phyloP scores from a whole-genome alignment of 371 early-diverging fungal genomes.

The Mucor circinelloides region DNA sequence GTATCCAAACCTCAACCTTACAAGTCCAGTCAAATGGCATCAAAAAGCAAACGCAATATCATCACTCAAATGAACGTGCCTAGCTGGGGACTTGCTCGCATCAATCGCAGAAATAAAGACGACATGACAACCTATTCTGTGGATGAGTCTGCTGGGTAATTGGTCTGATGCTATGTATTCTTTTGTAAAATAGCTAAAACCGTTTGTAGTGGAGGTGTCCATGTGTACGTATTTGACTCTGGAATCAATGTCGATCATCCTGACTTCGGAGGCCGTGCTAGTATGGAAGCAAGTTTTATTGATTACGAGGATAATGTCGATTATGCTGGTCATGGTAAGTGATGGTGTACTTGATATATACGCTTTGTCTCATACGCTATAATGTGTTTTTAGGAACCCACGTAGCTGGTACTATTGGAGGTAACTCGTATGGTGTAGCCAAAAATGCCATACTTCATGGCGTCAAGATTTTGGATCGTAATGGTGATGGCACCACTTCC shows the following conservation, averaged over 20 bases:
- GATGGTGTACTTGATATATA: neutral
- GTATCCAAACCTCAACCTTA: slow-evolving; percentile 4
- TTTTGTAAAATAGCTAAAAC: neutral
- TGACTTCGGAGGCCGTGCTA: slow-evolving; percentile 86
- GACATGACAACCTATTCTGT: slow-evolving; percentile 37
- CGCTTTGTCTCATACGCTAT: neutral
- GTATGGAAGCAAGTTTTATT: slow-evolving; percentile 66
- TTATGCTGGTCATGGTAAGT: slow-evolving; percentile 55
- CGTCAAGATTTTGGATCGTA: slow-evolving; percentile 64
- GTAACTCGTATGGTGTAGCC: slow-evolving; percentile 65
- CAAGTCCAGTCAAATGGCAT: neutral
- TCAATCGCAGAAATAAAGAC: slow-evolving; percentile 44
- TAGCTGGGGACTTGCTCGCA: slow-evolving; percentile 65
- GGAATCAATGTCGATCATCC: slow-evolving; percentile 71
- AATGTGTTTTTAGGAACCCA: slow-evolving; percentile 59
- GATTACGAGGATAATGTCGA: slow-evolving; percentile 44
- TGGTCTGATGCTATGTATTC: neutral
- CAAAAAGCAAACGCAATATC: slow-evolving; percentile 5
- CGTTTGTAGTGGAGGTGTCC: slow-evolving; percentile 54
- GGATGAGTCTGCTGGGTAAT: slow-evolving; percentile 53
- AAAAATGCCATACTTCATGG: slow-evolving; percentile 62
- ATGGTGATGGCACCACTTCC: slow-evolving; percentile 52
- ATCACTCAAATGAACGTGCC: slow-evolving; percentile 39
- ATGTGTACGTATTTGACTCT: slow-evolving; percentile 77
- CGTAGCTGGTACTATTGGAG: slow-evolving; percentile 70